Percentiles rank a stretch among this genome's conserved stretches.
phyloP scores from a whole-genome alignment of 2,329 filamentous ascomycete species.

The Grosmannia penicillata region DNA sequence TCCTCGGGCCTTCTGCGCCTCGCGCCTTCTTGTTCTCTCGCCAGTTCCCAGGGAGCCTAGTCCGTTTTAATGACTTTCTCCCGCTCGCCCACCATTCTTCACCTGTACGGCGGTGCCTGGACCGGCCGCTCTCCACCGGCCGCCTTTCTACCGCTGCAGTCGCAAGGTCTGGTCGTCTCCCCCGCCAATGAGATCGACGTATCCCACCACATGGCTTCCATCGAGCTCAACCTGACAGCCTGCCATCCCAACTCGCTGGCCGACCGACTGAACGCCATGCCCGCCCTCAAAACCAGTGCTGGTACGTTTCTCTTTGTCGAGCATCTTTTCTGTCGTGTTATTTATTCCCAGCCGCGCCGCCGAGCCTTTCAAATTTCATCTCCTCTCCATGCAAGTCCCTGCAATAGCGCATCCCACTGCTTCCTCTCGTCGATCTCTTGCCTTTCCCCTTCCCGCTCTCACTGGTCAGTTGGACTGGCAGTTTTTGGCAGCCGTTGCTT shows the following conservation, averaged over 20 bases:
- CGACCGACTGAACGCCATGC: constrained; percentile 40
- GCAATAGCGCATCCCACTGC: no score
- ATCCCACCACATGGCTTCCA: constrained; percentile 23
- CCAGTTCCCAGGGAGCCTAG: not conserved
- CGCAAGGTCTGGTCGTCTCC: not conserved
- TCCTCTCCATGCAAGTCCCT: not conserved
- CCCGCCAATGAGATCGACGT: constrained; percentile 20
- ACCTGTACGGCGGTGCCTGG: not conserved
- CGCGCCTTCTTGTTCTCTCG: not conserved
- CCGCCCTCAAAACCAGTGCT: constrained; percentile 43
- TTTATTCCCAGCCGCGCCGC: constrained; percentile 1
- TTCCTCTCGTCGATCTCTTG: no score
- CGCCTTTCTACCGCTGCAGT: not conserved
- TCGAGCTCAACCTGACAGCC: constrained; percentile 35
- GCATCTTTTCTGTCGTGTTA: constrained; percentile 10
- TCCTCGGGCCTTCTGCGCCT: not conserved
- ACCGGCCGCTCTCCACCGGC: not conserved
- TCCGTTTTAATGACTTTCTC: not conserved
- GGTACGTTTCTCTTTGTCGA: constrained; percentile 27
- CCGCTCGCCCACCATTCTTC: not conserved
- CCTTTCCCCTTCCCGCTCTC: no score
- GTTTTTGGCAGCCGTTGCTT: no score
- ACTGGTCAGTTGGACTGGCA: no score
- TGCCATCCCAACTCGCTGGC: constrained; percentile 32
- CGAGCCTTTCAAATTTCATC: no score